Conservation (phyloP, 805 yeast genomes). For the Scheffersomyces lignosus region DNA sequence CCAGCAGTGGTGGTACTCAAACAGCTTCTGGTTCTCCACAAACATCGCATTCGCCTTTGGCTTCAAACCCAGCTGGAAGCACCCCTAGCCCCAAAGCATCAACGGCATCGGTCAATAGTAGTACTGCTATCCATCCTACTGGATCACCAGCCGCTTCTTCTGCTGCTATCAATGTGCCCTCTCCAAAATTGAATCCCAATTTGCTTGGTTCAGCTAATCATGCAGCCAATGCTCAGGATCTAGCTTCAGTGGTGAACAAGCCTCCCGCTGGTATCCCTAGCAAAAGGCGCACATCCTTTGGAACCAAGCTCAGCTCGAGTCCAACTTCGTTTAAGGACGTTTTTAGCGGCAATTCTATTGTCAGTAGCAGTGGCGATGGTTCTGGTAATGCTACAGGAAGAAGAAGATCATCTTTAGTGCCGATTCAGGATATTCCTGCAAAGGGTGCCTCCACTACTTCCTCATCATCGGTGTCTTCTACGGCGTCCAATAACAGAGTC, state of each 20-base stretch:
- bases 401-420: conserved; percentile 14
- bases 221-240: conserved; percentile 15
- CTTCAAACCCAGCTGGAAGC: conserved; percentile 5
- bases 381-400: too few species aligned
- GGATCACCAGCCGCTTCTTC: too few species aligned
- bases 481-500: conserved; percentile 21
- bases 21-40: conserved; percentile 5
- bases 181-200: conserved; percentile 13
- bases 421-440: background rate
- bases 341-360: conserved; percentile 4
- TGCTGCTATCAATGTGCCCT: too few species aligned
- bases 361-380: too few species aligned
- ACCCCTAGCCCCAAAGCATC: too few species aligned
- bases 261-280: conserved; percentile 23
- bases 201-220: conserved; percentile 8
- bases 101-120: too few species aligned
- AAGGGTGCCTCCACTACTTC: conserved; percentile 3
- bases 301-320: conserved; percentile 10
- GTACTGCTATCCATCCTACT: too few species aligned
- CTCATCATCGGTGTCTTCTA: background rate
- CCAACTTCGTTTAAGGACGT: background rate
- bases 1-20: conserved; percentile 7
- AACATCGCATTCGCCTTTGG: background rate
- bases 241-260: conserved; percentile 20
- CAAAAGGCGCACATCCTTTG: conserved; percentile 7